phyloP scores from a whole-genome alignment of 768 basidiomycete genomes.

The Leucocoprinus leucothites region DNA sequence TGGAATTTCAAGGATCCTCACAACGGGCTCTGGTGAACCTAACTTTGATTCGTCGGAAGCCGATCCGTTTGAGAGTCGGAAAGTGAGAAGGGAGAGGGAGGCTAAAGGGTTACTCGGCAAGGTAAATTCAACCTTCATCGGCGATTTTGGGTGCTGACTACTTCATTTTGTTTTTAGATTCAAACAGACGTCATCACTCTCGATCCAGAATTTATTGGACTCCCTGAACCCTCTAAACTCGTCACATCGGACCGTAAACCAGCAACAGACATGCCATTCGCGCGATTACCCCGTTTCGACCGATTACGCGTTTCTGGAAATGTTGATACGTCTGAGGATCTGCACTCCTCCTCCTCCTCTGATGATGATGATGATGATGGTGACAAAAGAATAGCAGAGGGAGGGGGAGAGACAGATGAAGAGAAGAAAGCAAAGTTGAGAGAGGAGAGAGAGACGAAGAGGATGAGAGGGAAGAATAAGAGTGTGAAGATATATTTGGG shows the following conservation, averaged over 20 bases:
- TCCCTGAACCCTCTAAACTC: slow-evolving; percentile 24
- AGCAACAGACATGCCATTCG: slow-evolving; percentile 52
- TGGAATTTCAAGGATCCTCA: slow-evolving; percentile 82
- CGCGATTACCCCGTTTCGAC: slow-evolving; percentile 76
- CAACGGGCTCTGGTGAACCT: slow-evolving; percentile 91
- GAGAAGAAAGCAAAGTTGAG: slow-evolving; percentile 28
- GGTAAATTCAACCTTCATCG: slow-evolving; percentile 12
- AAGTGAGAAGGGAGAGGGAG: slow-evolving; percentile 82
- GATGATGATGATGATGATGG: slow-evolving; percentile 31
- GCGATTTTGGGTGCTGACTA: no score
- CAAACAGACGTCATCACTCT: slow-evolving; percentile 90
- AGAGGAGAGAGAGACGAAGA: slow-evolving; percentile 60
- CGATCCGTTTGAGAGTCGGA: slow-evolving; percentile 90
- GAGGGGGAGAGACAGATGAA: slow-evolving; percentile 34
- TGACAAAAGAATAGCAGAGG: slow-evolving; percentile 39
- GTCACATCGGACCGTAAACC: slow-evolving; percentile 20
- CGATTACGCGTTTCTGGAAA: slow-evolving; percentile 71
- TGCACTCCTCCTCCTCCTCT: no score
- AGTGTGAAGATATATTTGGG: slow-evolving; percentile 81
- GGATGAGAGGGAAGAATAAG: slow-evolving; percentile 87
- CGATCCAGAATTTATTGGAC: slow-evolving; percentile 73
- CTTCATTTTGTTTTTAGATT: slow-evolving; percentile 46
- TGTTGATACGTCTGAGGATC: slow-evolving; percentile 58
- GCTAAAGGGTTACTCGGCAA: slow-evolving; percentile 90
- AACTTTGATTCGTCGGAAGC: slow-evolving; percentile 94